Base-by-base conservation (phyloP, 2,329 filamentous ascomycete species). In the Penicillium sp. region DNA sequence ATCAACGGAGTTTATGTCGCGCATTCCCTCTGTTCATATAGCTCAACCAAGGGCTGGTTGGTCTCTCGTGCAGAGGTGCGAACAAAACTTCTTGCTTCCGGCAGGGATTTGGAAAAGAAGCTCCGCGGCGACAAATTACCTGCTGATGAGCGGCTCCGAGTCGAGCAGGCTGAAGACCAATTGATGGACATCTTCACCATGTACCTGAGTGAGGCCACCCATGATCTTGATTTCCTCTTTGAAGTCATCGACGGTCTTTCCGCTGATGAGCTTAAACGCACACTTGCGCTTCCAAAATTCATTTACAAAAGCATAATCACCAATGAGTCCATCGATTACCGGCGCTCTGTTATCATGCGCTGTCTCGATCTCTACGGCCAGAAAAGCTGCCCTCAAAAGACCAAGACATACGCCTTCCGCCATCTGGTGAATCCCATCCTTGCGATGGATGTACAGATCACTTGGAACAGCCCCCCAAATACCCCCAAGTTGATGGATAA, bases 341-440 rank as follows among this genome's bases (percentile, higher is more conserved):
- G 90, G 79, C 89, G 86, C 60, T 81, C 82, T 4, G 80, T 95
- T 2, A 80, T 97, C 35, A 81, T 92, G 62, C 86, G 88, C 46
- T 95, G 90, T 63, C 80, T 99, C 39, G 91, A 97, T 49, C 77
- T 90, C 0, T 99, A 96, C 67, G 85, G 88, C 6, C 82, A 84
- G 41, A 89, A 86, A 64, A 81, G 77, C 38, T 88, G 86, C 11
- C 84, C 87, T 0, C 93, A 96, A 70, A 91, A 87, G 74, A 88
- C 89, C 37, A 99, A 99, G 70, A 87, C 90, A 44, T 99, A 95
- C 68, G 77, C 95, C 30, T 84, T 99, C 65, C 89, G 89, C 66
- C 85, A 95, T 67, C 80, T 99, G 28, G 88, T 96, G 57, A 99
- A 97, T 63, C 95, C 93, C 0, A 95, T 97, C 33, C 82, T 99